These are phyloP conservation scores for Sporothrix globosa DNA, from an alignment of 2,329 filamentous ascomycete genomes.

Conservation along the genomic window DNA sequence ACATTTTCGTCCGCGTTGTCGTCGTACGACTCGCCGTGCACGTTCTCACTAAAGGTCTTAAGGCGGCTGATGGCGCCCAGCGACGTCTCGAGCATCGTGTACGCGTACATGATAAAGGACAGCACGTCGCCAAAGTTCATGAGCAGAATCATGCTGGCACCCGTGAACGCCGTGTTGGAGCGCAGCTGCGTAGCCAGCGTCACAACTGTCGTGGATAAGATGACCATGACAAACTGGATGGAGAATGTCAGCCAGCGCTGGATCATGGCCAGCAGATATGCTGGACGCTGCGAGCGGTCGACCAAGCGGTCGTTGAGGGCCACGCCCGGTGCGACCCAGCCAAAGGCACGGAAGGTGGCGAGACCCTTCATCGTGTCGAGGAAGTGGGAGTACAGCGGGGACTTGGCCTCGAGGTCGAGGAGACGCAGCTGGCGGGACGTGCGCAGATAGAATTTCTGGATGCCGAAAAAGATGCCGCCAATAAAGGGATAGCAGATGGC, in stretches of 20 bases:
- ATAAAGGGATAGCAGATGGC: slow-evolving; percentile 55
- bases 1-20: slow-evolving; percentile 37
- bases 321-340: slow-evolving; percentile 53
- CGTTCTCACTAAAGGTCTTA: slow-evolving; percentile 41
- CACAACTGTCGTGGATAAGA: slow-evolving; percentile 53
- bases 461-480: slow-evolving; percentile 49
- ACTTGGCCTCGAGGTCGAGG: slow-evolving; percentile 64
- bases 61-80: slow-evolving; percentile 46
- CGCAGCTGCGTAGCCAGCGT: slow-evolving; percentile 52
- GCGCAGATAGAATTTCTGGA: slow-evolving; percentile 62
- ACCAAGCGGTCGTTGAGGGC: slow-evolving; percentile 53
- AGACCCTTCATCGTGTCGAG: slow-evolving; percentile 60
- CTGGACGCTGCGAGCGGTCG: slow-evolving; percentile 59
- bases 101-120: slow-evolving; percentile 41
- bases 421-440: slow-evolving; percentile 64
- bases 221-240: slow-evolving; percentile 54
- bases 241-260: slow-evolving; percentile 61
- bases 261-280: slow-evolving; percentile 60
- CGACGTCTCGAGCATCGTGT: slow-evolving; percentile 44
- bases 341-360: slow-evolving; percentile 60
- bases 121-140: slow-evolving; percentile 45
- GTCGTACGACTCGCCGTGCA: slow-evolving; percentile 39
- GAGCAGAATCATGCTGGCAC: slow-evolving; percentile 47
- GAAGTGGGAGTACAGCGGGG: slow-evolving; percentile 60
- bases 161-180: slow-evolving; percentile 46